phyloP scores from a whole-genome alignment of 2,329 filamentous ascomycete species.

The Fusarium oligoseptatum region DNA sequence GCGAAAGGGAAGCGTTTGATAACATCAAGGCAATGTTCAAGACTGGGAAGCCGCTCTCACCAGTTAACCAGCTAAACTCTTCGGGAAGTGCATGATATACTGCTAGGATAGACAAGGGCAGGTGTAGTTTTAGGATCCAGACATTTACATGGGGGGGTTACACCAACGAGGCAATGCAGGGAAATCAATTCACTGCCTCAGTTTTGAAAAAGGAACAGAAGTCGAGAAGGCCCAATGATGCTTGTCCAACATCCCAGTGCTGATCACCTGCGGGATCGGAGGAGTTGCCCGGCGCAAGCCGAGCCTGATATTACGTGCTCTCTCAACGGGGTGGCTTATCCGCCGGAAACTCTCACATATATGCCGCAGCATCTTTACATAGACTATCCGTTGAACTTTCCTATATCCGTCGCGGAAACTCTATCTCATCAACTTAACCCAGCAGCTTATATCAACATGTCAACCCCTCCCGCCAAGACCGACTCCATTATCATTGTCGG shows the following conservation, averaged over 20 bases:
- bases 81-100: too few relatives aligned
- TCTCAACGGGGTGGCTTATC: neutral
- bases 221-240: neutral
- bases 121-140: too few relatives aligned
- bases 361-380: neutral
- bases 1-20: slow-evolving; percentile 60
- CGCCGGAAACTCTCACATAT: neutral
- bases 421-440: neutral
- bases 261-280: neutral
- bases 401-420: neutral
- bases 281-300: neutral
- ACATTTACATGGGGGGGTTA: too few relatives aligned
- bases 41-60: slow-evolving; percentile 54
- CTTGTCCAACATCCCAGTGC: neutral
- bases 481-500: slow-evolving; percentile 41
- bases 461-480: slow-evolving; percentile 3
- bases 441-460: neutral
- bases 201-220: too few relatives aligned
- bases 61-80: slow-evolving; percentile 48
- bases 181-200: too few relatives aligned
- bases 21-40: slow-evolving; percentile 57
- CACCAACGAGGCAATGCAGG: too few relatives aligned
- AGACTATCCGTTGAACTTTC: neutral
- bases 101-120: too few relatives aligned
- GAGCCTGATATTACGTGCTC: neutral